Conservation (phyloP, 2,329 filamentous ascomycete genomes). For the Aspergillus candidus region DNA sequence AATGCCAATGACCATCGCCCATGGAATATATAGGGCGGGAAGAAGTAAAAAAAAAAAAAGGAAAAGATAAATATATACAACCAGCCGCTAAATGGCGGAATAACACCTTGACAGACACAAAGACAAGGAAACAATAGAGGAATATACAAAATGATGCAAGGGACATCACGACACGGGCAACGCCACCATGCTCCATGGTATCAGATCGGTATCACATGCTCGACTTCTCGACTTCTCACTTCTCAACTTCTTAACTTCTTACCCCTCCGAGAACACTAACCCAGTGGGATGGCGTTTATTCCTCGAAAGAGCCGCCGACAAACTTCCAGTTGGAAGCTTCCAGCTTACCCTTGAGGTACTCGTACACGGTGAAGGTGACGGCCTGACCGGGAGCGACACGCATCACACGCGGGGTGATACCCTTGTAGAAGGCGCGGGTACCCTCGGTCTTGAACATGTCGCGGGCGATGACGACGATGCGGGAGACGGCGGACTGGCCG, state of each 20-base stretch:
- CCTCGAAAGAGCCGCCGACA: constrained; percentile 60
- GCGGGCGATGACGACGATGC: constrained; percentile 70
- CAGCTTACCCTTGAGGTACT: constrained; percentile 66
- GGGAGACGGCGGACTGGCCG: constrained; percentile 70
- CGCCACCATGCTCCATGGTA: constrained; percentile 24
- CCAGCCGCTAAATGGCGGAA: constrained; percentile 7
- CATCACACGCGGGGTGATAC: constrained; percentile 96
- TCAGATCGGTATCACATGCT: constrained; percentile 12
- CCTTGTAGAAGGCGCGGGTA: constrained; percentile 94
- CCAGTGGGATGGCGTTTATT: constrained; percentile 33
- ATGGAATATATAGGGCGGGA: constrained; percentile 1
- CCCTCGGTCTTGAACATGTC: constrained; percentile 95
- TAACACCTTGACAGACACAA: constrained; percentile 5
- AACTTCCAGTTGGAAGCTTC: constrained; percentile 59
- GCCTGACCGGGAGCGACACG: constrained; percentile 93
- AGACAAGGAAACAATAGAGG: constrained; percentile 6
- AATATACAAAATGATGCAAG: constrained; percentile 6
- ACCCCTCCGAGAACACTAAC: constrained; percentile 7
- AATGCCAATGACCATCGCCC: constrained; percentile 8
- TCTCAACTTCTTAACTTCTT: constrained; percentile 6
- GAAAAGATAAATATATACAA: constrained; percentile 17
- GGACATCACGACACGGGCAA: constrained; percentile 4
- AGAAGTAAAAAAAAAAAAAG: constrained; percentile 4
- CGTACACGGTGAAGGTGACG: constrained; percentile 69
- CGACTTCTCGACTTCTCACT: too few relatives aligned